Evolutionary conservation across 768 basidiomycete species (phyloP), one percentile per base, ranked within the genome.

Genomic region (Kwoniella newhampshirensis): DNA sequence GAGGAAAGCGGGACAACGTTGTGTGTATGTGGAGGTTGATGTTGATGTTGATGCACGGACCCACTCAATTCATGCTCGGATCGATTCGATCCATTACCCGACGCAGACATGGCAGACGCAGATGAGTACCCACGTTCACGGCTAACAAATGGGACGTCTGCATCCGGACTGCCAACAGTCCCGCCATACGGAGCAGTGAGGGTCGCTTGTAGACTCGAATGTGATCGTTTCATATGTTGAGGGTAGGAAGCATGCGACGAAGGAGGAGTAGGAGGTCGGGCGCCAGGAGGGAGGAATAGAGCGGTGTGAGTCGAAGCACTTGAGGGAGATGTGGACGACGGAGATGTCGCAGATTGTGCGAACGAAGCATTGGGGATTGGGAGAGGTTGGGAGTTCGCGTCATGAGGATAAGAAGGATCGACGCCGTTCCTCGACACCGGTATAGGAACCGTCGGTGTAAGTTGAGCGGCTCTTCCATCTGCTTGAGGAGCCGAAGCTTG

Each of bases 211-310:
- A 64, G 45, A 45, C 64, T 67, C 4, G 65, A 50, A 26, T 64
- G 64, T 1, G 63, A 72, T n/a, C 59, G 57, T 4, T 58, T 32
- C 32, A 32, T 32, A 32, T 13, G 39, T 35, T 30, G 64, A 23
- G 54, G 53, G 21, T 58, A 52, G 20, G 53, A 37, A 11, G 61
- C 41, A 49, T 54, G 41, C 28, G 60, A 25, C 15, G 57, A 66
- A 30, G 51, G 67, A 30, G 70, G 70, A 17, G 66, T 66, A n/a
- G 71, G 66, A 26, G 71, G 71, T 28, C 66, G 51, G 25, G 71
- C 71, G 8, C 71, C 71, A 1, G 71, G 71, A 12, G 71, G 71
- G 2, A 73, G 54, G 35, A 68, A 73, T 15, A 67, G 49, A 17
- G 50, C 30, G 28, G 59, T 50, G 21, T 57, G 56, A 8, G 60